phyloP scores from a whole-genome alignment of 2,329 filamentous ascomycete species.

The Fusarium sp. region DNA sequence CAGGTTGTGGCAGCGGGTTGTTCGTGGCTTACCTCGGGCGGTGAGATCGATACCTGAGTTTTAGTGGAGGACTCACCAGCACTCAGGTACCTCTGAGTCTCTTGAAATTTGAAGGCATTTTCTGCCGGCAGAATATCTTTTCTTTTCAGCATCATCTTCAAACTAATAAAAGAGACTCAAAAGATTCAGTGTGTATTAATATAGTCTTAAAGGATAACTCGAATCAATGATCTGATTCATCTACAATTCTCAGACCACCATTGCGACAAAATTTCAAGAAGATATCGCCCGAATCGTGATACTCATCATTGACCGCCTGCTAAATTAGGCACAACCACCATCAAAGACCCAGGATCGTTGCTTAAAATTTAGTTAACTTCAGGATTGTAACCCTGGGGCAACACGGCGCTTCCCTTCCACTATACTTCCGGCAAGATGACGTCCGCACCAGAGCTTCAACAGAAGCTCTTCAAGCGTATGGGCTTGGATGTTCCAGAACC shows the following conservation, averaged over 20 bases:
- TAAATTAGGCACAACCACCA: background rate
- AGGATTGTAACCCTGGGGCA: background rate
- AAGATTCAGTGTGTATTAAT: background rate
- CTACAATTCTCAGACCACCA: background rate
- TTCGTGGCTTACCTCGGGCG: constrained; percentile 6
- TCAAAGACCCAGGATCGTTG: constrained; percentile 6
- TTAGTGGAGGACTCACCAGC: background rate
- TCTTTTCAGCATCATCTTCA: background rate
- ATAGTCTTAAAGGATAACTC: fast-evolving
- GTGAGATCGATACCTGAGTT: background rate
- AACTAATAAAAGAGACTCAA: background rate
- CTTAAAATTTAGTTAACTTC: constrained; percentile 8
- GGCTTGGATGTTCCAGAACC: constrained; percentile 46
- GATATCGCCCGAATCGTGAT: background rate
- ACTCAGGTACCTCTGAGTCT: background rate
- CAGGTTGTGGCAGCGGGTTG: constrained; percentile 5
- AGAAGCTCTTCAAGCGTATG: constrained; percentile 51
- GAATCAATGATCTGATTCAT: fast-evolving
- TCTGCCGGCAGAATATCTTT: constrained; percentile 11
- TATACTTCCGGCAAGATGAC: constrained; percentile 13
- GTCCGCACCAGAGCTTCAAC: constrained; percentile 48
- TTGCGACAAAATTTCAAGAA: background rate
- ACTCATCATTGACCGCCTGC: constrained; percentile 9
- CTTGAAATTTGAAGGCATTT: background rate
- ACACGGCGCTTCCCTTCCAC: background rate